Conservation (phyloP, 768 basidiomycete genomes). For the Leccinellum rugosiceps region DNA sequence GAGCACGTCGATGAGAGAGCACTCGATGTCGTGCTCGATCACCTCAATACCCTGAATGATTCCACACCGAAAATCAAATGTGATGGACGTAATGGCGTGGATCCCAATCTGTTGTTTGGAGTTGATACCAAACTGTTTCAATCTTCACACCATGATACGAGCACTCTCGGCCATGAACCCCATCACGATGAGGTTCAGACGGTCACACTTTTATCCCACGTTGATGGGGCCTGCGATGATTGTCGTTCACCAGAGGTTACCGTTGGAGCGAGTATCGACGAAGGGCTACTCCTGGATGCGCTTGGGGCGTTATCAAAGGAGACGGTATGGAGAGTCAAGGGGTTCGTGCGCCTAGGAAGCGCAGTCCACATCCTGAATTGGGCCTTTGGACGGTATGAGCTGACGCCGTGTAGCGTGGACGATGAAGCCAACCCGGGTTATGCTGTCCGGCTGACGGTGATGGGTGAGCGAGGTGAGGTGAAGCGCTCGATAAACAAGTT, state of each 20-base stretch:
- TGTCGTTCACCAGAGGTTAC: background rate
- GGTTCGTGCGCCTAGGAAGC: slow-evolving; percentile 59
- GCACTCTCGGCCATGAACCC: slow-evolving; percentile 18
- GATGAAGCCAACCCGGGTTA: slow-evolving; percentile 25
- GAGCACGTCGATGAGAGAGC: slow-evolving; percentile 76
- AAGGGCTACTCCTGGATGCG: slow-evolving; percentile 41
- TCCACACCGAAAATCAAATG: slow-evolving; percentile 81
- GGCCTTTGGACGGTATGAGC: slow-evolving; percentile 87
- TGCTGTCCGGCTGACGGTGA: slow-evolving; percentile 70
- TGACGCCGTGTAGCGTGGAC: slow-evolving; percentile 40
- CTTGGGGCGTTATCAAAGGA: slow-evolving; percentile 61
- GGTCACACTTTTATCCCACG: slow-evolving; percentile 47
- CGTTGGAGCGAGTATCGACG: slow-evolving; percentile 20
- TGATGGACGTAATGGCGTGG: slow-evolving; percentile 59
- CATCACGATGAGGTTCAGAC: slow-evolving; percentile 90
- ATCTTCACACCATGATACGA: slow-evolving; percentile 10
- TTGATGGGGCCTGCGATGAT: slow-evolving; percentile 4
- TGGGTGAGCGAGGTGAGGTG: slow-evolving; percentile 88
- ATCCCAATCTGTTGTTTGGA: slow-evolving; percentile 83
- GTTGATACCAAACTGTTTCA: slow-evolving; percentile 78
- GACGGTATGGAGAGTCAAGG: slow-evolving; percentile 79
- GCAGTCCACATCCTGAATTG: slow-evolving; percentile 73
- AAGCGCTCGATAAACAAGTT: slow-evolving; percentile 54
- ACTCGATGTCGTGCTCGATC: slow-evolving; percentile 82
- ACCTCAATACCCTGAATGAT: slow-evolving; percentile 87